Conservation (phyloP, 2,329 filamentous ascomycete species). For the Cladosporium phlei region DNA sequence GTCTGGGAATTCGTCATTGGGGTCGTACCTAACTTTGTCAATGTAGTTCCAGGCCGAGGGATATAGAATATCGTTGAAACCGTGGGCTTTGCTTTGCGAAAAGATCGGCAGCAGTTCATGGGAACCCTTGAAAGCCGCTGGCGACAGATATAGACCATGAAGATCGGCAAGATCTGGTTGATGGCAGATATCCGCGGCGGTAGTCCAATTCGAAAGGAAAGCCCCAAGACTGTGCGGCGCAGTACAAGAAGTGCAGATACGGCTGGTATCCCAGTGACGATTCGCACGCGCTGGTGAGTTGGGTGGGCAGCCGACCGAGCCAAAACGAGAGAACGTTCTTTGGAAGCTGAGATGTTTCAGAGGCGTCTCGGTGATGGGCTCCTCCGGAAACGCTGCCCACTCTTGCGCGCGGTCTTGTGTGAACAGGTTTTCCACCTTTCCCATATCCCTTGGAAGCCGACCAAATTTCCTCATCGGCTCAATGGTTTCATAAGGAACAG, state of each 20-base stretch:
- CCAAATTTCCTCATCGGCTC: constrained; percentile 33
- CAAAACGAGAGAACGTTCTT: constrained; percentile 30
- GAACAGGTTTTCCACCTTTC: constrained; percentile 28
- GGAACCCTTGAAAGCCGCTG: constrained; percentile 58
- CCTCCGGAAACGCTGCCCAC: constrained; percentile 35
- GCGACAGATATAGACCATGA: constrained; percentile 67
- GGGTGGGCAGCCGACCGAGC: constrained; percentile 52
- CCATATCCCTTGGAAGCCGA: constrained; percentile 19
- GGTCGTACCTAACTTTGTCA: constrained; percentile 51
- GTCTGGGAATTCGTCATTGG: constrained; percentile 50
- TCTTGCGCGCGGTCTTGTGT: constrained; percentile 34
- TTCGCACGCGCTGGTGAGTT: constrained; percentile 56
- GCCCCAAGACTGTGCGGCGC: constrained; percentile 61
- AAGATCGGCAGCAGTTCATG: constrained; percentile 68
- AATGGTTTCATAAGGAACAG: constrained; percentile 47
- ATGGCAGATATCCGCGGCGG: constrained; percentile 64
- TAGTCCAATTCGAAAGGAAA: constrained; percentile 62
- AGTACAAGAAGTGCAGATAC: constrained; percentile 61
- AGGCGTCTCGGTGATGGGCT: constrained; percentile 25
- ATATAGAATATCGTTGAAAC: constrained; percentile 73
- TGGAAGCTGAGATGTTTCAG: constrained; percentile 33
- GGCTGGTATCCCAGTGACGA: constrained; percentile 59
- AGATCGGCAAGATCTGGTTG: constrained; percentile 71
- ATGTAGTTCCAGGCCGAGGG: constrained; percentile 61
- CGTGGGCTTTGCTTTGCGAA: constrained; percentile 65